Conservation (phyloP, 1,284 basidiomycete species). For the Phenoliferia sp. region DNA sequence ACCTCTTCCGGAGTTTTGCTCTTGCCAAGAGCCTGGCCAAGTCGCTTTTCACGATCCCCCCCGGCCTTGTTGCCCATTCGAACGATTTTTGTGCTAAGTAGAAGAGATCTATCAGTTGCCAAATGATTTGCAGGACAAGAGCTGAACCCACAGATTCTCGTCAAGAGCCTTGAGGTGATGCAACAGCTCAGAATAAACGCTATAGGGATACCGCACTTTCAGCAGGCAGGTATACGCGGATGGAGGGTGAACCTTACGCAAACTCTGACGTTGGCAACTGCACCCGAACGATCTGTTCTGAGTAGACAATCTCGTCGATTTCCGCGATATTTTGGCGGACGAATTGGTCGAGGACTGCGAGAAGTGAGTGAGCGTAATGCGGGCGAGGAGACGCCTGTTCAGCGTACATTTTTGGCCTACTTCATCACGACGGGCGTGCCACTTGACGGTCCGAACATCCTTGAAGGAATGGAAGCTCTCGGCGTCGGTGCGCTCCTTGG, state of each 20-base stretch:
- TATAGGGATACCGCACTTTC: not conserved
- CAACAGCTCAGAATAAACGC: conserved; percentile 88
- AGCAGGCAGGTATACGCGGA: not conserved
- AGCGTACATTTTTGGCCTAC: conserved; percentile 63
- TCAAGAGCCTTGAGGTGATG: conserved; percentile 85
- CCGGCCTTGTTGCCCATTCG: conserved; percentile 58
- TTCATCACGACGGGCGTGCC: conserved; percentile 81
- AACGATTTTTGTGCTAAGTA: conserved; percentile 20
- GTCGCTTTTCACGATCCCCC: conserved; percentile 81
- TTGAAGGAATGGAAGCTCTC: conserved; percentile 95
- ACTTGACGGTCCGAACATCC: conserved; percentile 83
- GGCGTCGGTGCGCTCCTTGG: conserved; percentile 77
- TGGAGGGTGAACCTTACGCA: conserved; percentile 46
- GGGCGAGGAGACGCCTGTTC: not conserved
- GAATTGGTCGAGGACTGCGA: conserved; percentile 35
- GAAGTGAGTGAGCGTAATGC: not conserved
- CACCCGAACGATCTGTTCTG: conserved; percentile 62
- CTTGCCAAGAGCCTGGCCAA: conserved; percentile 80
- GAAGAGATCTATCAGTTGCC: conserved; percentile 19
- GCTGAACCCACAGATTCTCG: conserved; percentile 51
- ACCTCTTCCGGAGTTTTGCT: conserved; percentile 55
- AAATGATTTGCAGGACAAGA: not conserved
- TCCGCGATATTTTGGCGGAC: conserved; percentile 79
- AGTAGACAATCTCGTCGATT: conserved; percentile 88
- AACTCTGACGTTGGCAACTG: conserved; percentile 85